A percentile compares a stretch with the other conserved stretches of the same genome.
Evolutionary conservation across 177 flowering plant genomes (phyloP).

Genomic region (Vitis hybrid): DNA sequence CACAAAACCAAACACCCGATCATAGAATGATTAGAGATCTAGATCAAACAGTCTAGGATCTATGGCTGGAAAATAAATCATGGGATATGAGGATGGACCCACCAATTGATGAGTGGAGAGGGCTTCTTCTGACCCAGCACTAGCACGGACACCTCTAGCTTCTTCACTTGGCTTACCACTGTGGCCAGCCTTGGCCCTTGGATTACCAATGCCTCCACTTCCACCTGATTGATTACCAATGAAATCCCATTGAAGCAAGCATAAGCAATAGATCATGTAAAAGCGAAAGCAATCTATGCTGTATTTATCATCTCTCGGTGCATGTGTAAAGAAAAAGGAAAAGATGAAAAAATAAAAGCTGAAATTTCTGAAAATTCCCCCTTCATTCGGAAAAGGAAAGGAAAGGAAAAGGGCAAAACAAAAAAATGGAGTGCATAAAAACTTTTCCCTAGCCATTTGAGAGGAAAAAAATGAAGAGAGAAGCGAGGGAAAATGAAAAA

Average conservation of each 20-base stretch:
- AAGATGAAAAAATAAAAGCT: not conserved
- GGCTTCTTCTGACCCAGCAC: slow-evolving; percentile 79
- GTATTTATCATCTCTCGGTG: not conserved
- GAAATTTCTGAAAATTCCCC: not conserved
- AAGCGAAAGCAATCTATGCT: too few relatives aligned
- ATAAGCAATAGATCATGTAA: too few relatives aligned
- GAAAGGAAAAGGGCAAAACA: not conserved
- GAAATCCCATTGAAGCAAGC: not conserved
- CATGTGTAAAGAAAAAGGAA: not conserved
- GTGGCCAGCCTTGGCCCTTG: slow-evolving; percentile 77
- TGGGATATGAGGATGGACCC: slow-evolving; percentile 2
- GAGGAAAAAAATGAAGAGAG: not conserved
- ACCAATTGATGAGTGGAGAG: slow-evolving; percentile 66
- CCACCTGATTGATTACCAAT: slow-evolving; percentile 51
- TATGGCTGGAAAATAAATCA: too few relatives aligned
- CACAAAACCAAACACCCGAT: slow-evolving; percentile 4
- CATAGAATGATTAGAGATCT: too few relatives aligned
- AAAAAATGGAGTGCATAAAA: not conserved
- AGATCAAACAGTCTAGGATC: not conserved
- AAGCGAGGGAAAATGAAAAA: not conserved
- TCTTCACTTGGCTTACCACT: slow-evolving; percentile 90
- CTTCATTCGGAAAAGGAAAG: not conserved
- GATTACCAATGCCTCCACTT: slow-evolving; percentile 77
- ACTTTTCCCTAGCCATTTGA: not conserved
- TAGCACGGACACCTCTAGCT: slow-evolving; percentile 81